A percentile compares a stretch with the other conserved stretches of the same genome.
These are phyloP conservation scores for Avicennia marina DNA, from an alignment of 257 asterid genomes.

Conservation along the genomic window DNA sequence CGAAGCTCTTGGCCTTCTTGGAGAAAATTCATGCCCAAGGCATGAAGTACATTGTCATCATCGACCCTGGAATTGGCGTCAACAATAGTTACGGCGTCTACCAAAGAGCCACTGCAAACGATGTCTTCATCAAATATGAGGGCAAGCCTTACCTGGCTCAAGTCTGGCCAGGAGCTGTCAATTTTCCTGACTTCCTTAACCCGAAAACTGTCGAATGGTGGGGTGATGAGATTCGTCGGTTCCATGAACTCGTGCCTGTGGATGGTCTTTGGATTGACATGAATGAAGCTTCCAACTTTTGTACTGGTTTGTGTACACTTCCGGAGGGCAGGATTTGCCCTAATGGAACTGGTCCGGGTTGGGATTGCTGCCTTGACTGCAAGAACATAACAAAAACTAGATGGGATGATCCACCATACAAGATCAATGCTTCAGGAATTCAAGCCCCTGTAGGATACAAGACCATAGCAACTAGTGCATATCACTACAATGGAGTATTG, in stretches of 20 bases:
- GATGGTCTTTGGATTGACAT: conserved; percentile 96
- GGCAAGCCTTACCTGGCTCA: conserved; percentile 81
- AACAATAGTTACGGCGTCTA: conserved; percentile 66
- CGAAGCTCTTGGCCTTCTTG: conserved; percentile 63
- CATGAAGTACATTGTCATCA: conserved; percentile 83
- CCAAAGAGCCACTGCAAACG: conserved; percentile 63
- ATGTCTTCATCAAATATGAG: conserved; percentile 78
- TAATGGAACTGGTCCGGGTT: conserved; percentile 81
- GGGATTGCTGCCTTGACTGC: conserved; percentile 89
- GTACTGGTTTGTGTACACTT: conserved; percentile 71
- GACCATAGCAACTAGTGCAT: conserved; percentile 84
- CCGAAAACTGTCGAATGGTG: conserved; percentile 87
- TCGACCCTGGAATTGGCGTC: conserved; percentile 88
- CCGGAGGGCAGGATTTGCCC: conserved; percentile 68
- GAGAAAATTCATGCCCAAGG: conserved; percentile 78
- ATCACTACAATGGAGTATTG: conserved; percentile 72
- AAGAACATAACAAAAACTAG: conserved; percentile 65
- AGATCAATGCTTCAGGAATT: conserved; percentile 85
- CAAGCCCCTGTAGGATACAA: conserved; percentile 71
- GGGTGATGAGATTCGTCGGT: conserved; percentile 77
- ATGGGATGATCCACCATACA: conserved; percentile 98
- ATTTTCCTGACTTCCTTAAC: conserved; percentile 90
- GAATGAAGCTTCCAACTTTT: conserved; percentile 92
- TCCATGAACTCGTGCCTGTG: conserved; percentile 83
- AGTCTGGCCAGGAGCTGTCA: conserved; percentile 97